Evolutionary conservation across 345 rosid genomes (phyloP).

Genomic region (Lumnitzera littorea): DNA sequence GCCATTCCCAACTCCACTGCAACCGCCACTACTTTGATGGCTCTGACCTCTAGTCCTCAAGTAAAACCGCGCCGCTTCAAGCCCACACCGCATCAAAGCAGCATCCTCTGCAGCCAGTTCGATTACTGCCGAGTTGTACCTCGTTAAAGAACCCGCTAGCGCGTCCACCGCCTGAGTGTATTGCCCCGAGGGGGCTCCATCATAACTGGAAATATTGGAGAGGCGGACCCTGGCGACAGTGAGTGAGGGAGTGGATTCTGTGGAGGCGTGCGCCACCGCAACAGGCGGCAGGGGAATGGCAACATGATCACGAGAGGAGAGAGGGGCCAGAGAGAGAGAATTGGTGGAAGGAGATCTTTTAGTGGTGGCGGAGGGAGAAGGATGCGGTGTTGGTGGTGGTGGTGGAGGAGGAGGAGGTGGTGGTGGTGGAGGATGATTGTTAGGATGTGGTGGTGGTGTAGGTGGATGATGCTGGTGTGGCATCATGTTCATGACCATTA

Average conservation of each 20-base stretch:
- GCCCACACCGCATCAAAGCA: conserved; percentile 69
- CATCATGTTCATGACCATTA: conserved; percentile 35
- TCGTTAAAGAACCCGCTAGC: conserved; percentile 68
- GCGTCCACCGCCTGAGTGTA: conserved; percentile 78
- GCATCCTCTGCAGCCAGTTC: conserved; percentile 71
- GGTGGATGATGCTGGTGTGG: conserved; percentile 26
- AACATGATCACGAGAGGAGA: conserved; percentile 33
- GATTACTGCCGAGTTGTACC: conserved; percentile 79
- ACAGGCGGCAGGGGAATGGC: conserved; percentile 29
- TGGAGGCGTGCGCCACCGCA: conserved; percentile 25
- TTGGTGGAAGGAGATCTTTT: conserved; percentile 6
- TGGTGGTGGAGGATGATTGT: conserved; percentile 10
- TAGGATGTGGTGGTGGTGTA: conserved; percentile 21
- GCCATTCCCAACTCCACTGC: conserved; percentile 2
- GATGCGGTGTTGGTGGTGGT: conserved; percentile 16
- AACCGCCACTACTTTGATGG: too few relatives aligned
- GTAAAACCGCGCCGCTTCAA: conserved; percentile 73
- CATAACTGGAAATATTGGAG: conserved; percentile 60
- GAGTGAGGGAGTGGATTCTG: conserved; percentile 28
- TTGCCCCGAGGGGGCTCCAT: conserved; percentile 61
- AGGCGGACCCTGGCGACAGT: conserved; percentile 61
- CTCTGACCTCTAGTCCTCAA: conserved; percentile 45
- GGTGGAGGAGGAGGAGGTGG: conserved; percentile 24
- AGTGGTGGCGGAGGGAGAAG: conserved; percentile 5
- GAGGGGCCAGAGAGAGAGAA: conserved; percentile 8